phyloP scores from a whole-genome alignment of 176 grass and related monocot genomes.

The Oryza coarctata region DNA sequence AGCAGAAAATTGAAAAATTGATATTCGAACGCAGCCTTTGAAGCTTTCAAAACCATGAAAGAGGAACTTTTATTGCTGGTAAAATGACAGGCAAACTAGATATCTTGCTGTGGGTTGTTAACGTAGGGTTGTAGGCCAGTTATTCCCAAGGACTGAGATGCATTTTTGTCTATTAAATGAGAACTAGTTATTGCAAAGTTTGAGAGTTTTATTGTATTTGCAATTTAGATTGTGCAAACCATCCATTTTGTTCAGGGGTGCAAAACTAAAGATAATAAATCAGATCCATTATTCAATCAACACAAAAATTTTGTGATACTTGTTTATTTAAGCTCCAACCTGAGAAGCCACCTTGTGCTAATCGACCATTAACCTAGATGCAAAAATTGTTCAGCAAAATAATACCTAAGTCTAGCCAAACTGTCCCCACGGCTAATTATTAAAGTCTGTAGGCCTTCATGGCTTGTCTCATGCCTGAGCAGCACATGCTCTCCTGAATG shows the following conservation, averaged over 20 bases:
- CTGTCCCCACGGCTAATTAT: slow-evolving; percentile 47
- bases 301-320: background rate
- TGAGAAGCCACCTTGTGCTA: background rate
- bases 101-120: slow-evolving; percentile 11
- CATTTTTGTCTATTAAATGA: slow-evolving; percentile 8
- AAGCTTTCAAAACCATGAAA: slow-evolving; percentile 2
- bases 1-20: no score
- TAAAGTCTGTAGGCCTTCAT: slow-evolving; percentile 36
- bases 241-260: background rate
- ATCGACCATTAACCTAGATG: slow-evolving; percentile 21
- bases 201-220: background rate
- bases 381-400: slow-evolving; percentile 38
- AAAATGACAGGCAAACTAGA: background rate
- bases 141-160: background rate
- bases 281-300: slow-evolving; percentile 1
- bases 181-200: background rate
- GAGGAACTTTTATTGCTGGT: background rate
- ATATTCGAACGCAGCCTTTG: no score
- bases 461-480: slow-evolving; percentile 43
- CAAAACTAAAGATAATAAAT: background rate
- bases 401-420: slow-evolving; percentile 42
- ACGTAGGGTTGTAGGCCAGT: background rate
- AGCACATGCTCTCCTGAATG: slow-evolving; percentile 48
- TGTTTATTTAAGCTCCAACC: background rate
- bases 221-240: background rate